phyloP scores from a whole-genome alignment of 805 yeast genomes.

The Myxozyma mucilagina region DNA sequence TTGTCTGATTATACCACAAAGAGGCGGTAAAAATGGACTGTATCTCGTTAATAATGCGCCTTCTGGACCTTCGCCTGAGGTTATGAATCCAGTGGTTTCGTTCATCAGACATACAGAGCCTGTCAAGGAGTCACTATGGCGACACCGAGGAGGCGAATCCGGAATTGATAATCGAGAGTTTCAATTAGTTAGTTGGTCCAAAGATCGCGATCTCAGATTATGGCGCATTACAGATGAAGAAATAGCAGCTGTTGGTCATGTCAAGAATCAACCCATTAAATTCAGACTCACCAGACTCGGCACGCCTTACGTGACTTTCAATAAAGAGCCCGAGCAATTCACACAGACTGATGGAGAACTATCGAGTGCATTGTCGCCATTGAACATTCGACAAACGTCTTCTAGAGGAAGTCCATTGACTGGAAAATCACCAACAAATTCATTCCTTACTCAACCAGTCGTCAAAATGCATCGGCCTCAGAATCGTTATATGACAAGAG shows the following conservation, averaged over 20 bases:
- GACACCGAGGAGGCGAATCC: constrained; percentile 55
- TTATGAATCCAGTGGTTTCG: constrained; percentile 54
- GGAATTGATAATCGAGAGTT: constrained; percentile 71
- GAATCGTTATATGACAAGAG: constrained; percentile 28
- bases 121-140: constrained; percentile 86
- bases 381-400: neutral
- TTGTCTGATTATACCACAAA: constrained; percentile 83
- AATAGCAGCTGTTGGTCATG: constrained; percentile 45
- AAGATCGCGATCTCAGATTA: constrained; percentile 77
- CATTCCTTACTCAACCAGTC: neutral
- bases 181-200: constrained; percentile 92
- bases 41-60: constrained; percentile 46
- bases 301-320: constrained; percentile 51
- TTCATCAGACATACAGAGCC: constrained; percentile 84
- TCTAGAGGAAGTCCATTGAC: neutral
- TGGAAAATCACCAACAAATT: neutral
- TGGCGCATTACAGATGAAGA: constrained; percentile 67
- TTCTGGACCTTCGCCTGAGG: constrained; percentile 33
- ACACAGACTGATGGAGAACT: neutral
- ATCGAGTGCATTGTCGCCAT: constrained; percentile 4
- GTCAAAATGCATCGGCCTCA: neutral
- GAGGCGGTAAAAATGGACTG: constrained; percentile 76
- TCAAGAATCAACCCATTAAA: constrained; percentile 43
- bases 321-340: neutral
- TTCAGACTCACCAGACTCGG: constrained; percentile 45